phyloP scores from a whole-genome alignment of 352 stramenopile genomes.

The Hyaloperonospora brassicae region DNA sequence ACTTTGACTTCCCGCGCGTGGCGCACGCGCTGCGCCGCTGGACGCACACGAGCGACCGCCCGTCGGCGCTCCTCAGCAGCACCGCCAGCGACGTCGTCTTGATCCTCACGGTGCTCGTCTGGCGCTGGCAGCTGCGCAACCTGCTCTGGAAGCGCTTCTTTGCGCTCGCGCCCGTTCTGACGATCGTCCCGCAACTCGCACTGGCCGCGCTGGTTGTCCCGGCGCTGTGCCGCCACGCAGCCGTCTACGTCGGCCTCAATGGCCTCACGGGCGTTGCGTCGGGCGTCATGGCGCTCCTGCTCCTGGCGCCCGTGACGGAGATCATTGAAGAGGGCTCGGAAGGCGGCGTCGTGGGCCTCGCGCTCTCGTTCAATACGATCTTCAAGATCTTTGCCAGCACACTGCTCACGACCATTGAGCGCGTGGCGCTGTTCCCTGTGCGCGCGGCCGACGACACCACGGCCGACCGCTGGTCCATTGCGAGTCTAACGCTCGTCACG shows the following conservation, averaged over 20 bases:
- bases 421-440: conserved; percentile 28
- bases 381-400: conserved; percentile 43
- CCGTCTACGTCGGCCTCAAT: conserved; percentile 22
- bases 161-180: conserved; percentile 20
- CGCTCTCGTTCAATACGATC: conserved; percentile 46
- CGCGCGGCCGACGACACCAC: conserved; percentile 15
- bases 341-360: conserved; percentile 42
- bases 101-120: conserved; percentile 31
- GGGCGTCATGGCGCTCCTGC: conserved; percentile 28
- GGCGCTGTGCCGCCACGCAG: conserved; percentile 17
- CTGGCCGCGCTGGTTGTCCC: conserved; percentile 26
- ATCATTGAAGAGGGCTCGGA: conserved; percentile 59
- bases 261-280: conserved; percentile 24
- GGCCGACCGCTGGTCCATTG: conserved; percentile 24
- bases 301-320: conserved; percentile 41
- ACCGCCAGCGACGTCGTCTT: conserved; percentile 30
- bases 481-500: conserved; percentile 25
- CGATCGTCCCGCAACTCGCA: conserved; percentile 22
- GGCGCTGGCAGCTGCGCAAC: conserved; percentile 31
- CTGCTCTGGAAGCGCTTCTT: conserved; percentile 36
- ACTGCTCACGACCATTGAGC: conserved; percentile 30
- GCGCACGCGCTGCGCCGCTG: conserved; percentile 26
- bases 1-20: conserved; percentile 30
- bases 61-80: conserved; percentile 20
- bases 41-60: conserved; percentile 23